These are phyloP conservation scores for Aspergillus unguis DNA, from an alignment of 2,329 filamentous ascomycete species.

Conservation along the genomic window DNA sequence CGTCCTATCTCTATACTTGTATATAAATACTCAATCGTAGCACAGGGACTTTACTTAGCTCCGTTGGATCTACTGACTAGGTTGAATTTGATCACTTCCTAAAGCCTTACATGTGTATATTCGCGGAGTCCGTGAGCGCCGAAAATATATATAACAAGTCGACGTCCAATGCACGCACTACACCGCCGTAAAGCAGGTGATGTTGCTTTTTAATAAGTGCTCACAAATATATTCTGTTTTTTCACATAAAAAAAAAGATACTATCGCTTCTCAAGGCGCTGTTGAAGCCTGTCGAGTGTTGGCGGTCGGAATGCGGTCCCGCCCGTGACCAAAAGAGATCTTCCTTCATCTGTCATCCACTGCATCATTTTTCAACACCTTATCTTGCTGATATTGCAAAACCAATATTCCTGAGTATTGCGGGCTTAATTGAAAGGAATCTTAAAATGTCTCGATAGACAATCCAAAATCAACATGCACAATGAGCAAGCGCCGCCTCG, in stretches of 20 bases:
- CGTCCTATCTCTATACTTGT: no score
- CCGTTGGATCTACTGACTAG: no score
- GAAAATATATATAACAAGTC: no score
- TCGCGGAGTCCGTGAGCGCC: no score
- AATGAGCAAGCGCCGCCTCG: conserved; percentile 38
- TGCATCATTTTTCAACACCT: not conserved
- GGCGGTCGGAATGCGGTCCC: conserved; percentile 9
- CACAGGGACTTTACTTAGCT: no score
- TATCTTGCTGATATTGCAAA: not conserved
- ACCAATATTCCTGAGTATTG: not conserved
- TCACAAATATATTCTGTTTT: no score
- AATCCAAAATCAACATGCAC: conserved; percentile 25
- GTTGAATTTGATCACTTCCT: no score
- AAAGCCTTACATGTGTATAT: no score
- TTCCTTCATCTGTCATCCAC: not conserved
- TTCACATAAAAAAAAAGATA: not conserved
- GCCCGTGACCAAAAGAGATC: conserved; percentile 7
- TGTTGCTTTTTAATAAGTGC: no score
- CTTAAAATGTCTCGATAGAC: not conserved
- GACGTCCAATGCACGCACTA: no score
- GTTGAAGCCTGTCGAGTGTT: not conserved
- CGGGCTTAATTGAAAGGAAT: not conserved
- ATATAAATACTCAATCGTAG: no score
- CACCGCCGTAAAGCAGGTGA: no score
- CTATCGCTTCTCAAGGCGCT: not conserved